These are phyloP conservation scores for Vitis amurensis DNA, from an alignment of 164 flowering plant species.

Conservation along the genomic window DNA sequence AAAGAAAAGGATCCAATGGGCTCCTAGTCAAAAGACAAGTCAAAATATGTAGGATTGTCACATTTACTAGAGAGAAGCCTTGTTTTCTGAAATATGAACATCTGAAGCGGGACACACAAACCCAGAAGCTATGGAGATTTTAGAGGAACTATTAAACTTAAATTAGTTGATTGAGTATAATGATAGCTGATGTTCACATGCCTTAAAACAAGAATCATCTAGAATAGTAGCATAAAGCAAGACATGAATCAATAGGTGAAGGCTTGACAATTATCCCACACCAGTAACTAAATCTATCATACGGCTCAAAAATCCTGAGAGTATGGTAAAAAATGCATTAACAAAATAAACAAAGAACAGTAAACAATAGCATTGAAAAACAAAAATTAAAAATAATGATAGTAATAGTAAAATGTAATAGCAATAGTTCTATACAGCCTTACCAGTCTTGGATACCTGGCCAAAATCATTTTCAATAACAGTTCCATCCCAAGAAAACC, in stretches of 20 bases:
- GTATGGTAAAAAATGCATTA: neutral
- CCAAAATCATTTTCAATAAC: slow-evolving; percentile 37
- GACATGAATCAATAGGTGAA: neutral
- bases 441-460: slow-evolving; percentile 30
- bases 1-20: no score
- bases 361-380: neutral
- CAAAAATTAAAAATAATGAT: neutral
- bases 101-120: no score
- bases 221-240: neutral
- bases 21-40: no score
- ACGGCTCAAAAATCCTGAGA: neutral
- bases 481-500: slow-evolving; percentile 81
- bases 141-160: no score
- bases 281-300: neutral
- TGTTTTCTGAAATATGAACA: no score
- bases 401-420: neutral
- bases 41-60: no score
- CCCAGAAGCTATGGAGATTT: no score
- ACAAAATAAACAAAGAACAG: neutral
- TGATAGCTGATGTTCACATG: no score
- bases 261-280: neutral
- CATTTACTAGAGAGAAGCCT: no score
- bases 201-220: no score
- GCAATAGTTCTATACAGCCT: neutral
- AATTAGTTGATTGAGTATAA: no score